Conservation (phyloP, 257 asterid species). For the Lycium barbarum region DNA sequence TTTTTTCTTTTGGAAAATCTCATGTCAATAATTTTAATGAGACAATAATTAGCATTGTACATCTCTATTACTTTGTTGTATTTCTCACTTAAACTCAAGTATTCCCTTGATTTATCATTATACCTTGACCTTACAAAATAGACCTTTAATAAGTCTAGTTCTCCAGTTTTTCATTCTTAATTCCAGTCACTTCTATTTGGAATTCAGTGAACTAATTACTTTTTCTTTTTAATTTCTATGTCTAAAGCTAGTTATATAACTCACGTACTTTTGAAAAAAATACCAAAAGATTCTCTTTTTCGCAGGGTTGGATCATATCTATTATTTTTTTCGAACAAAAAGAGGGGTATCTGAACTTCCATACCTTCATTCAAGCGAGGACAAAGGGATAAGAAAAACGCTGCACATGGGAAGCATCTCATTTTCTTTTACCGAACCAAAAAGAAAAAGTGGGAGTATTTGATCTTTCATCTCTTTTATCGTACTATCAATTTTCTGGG, state of each 20-base stretch:
- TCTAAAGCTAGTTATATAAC: too few species aligned
- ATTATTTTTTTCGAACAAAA: not conserved
- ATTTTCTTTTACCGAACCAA: not conserved
- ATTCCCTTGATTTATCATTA: not conserved
- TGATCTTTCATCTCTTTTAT: not conserved
- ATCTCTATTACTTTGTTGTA: too few species aligned
- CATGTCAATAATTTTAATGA: too few species aligned
- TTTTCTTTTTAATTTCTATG: too few species aligned
- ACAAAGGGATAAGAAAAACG: not conserved
- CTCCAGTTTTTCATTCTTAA: not conserved
- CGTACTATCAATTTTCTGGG: too few species aligned
- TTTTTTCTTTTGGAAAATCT: too few species aligned
- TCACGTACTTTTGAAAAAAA: too few species aligned
- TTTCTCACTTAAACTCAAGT: not conserved
- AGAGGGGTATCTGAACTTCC: not conserved
- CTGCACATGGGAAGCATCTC: not conserved
- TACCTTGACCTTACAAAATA: too few species aligned
- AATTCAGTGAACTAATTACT: not conserved
- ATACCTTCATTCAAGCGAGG: not conserved
- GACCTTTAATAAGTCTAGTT: not conserved
- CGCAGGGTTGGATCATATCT: too few species aligned
- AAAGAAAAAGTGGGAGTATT: too few species aligned
- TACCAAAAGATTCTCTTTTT: too few species aligned
- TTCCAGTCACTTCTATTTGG: not conserved
- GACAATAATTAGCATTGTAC: too few species aligned